phyloP scores from a whole-genome alignment of 495 filamentous ascomycete genomes.

The Xeromyces bisporus region DNA sequence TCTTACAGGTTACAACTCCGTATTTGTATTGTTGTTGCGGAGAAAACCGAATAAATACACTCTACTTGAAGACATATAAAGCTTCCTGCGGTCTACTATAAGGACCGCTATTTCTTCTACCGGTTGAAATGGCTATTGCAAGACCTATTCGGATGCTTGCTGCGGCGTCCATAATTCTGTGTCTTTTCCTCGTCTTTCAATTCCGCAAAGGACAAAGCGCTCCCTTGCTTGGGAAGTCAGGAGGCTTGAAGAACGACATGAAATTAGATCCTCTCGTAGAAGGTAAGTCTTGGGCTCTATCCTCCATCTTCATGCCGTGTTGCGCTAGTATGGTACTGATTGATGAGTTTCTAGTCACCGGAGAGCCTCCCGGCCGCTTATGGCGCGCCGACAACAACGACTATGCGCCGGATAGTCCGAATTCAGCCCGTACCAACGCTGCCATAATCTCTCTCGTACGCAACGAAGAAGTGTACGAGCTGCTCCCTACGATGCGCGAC shows the following conservation, averaged over 20 bases:
- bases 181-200: constrained; percentile 58
- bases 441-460: constrained; percentile 83
- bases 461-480: constrained; percentile 69
- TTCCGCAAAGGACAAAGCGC: constrained; percentile 38
- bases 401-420: constrained; percentile 54
- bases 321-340: constrained; percentile 3
- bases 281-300: constrained; percentile 34
- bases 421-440: constrained; percentile 75
- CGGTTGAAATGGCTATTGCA: constrained; percentile 57
- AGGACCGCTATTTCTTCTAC: constrained; percentile 5
- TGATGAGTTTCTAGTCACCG: constrained; percentile 38
- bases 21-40: too few relatives aligned
- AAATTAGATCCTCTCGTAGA: constrained; percentile 68
- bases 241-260: constrained; percentile 28
- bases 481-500: constrained; percentile 76
- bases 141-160: constrained; percentile 66
- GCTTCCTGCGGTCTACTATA: constrained; percentile 8
- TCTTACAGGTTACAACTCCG: too few relatives aligned
- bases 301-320: constrained; percentile 3
- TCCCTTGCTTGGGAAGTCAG: constrained; percentile 15
- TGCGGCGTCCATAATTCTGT: constrained; percentile 48
- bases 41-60: too few relatives aligned
- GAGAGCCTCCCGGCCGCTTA: constrained; percentile 63
- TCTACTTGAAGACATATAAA: too few relatives aligned
- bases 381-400: constrained; percentile 47